A percentile compares a stretch with the other conserved stretches of the same genome.
These are phyloP conservation scores for Globisporangium yorkense DNA, from an alignment of 352 stramenopile genomes.

Conservation along the genomic window DNA sequence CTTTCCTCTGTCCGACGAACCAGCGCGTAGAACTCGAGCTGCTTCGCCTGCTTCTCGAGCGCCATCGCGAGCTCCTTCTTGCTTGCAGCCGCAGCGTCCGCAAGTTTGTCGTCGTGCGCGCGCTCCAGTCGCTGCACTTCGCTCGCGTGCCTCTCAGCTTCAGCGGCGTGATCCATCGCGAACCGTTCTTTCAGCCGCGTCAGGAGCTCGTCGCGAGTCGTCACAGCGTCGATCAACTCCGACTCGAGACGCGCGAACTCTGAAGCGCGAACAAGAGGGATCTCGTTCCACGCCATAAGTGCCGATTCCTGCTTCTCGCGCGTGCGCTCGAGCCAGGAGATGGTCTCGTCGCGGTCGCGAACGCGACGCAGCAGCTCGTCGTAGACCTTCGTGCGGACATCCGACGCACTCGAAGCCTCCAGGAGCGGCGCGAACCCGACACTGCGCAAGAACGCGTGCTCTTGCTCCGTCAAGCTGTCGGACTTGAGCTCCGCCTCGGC, in stretches of 20 bases:
- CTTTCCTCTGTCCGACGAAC: conserved; percentile 13
- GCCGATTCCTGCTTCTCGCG: neutral
- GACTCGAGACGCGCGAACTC: neutral
- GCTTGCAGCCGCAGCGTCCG: neutral
- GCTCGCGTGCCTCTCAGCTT: neutral
- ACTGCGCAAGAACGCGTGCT: conserved; percentile 1
- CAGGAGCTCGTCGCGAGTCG: neutral
- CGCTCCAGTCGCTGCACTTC: neutral
- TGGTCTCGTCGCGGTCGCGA: neutral
- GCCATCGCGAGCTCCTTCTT: conserved; percentile 18
- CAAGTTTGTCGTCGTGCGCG: conserved; percentile 1
- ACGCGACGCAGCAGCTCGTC: conserved; percentile 6
- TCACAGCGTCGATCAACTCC: neutral
- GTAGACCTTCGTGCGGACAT: conserved; percentile 4
- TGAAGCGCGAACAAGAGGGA: neutral
- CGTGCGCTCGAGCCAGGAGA: neutral
- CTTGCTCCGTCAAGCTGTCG: conserved; percentile 16
- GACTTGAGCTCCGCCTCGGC: conserved; percentile 8
- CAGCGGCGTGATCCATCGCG: neutral
- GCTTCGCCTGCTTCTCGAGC: conserved; percentile 38
- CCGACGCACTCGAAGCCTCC: neutral
- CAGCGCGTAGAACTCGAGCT: conserved; percentile 32
- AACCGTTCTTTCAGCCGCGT: neutral
- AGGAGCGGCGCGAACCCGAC: conserved; percentile 1
- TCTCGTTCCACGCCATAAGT: conserved; percentile 11